Evolutionary conservation across 2,329 filamentous ascomycete genomes (phyloP).

Genomic region (Beauveria brongniartii): DNA sequence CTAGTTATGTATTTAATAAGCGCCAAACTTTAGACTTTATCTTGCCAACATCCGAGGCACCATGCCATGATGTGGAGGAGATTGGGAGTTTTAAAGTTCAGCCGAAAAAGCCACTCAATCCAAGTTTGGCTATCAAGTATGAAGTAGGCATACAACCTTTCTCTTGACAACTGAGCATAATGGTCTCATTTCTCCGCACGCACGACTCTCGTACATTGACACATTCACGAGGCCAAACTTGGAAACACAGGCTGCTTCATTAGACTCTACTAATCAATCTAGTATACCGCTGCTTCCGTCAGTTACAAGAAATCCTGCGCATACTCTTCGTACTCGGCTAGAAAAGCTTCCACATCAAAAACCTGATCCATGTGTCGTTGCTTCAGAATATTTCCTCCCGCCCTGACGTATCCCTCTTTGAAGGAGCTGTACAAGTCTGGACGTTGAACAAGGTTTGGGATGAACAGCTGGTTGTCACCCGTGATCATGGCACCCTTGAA

Average conservation of each 20-base stretch:
- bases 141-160: background rate
- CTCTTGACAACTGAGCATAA: background rate
- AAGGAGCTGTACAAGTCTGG: constrained; percentile 15
- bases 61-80: background rate
- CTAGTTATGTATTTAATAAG: too few relatives aligned
- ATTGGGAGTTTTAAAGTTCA: background rate
- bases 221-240: too few relatives aligned
- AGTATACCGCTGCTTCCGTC: background rate
- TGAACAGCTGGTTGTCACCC: constrained; percentile 19
- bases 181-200: too few relatives aligned
- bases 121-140: background rate
- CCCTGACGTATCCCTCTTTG: constrained; percentile 14
- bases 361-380: constrained; percentile 9
- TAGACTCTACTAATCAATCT: background rate
- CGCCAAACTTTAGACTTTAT: background rate
- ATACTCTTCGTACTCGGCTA: constrained; percentile 17
- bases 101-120: background rate
- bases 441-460: constrained; percentile 14
- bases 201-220: background rate
- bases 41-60: background rate
- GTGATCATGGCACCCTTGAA: constrained; percentile 19
- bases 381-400: constrained; percentile 12
- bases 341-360: constrained; percentile 15
- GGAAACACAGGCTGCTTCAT: background rate
- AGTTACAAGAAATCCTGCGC: constrained; percentile 16